Evolutionary conservation across 2,329 filamentous ascomycete species (phyloP).

Genomic region (Blumeriella jaapii): DNA sequence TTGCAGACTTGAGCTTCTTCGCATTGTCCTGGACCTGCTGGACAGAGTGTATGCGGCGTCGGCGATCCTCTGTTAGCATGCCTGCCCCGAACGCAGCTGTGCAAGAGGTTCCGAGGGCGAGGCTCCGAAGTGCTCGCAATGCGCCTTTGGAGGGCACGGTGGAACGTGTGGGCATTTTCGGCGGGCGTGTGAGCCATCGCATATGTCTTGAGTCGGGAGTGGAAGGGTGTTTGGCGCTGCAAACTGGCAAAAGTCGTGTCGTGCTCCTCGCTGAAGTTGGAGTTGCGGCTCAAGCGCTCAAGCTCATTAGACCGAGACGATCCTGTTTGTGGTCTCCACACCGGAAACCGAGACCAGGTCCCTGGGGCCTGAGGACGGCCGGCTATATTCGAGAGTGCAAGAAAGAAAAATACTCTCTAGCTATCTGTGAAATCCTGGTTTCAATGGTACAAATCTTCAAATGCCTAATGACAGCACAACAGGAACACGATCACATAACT

Average conservation of each 20-base stretch:
- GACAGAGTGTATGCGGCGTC: slow-evolving; percentile 41
- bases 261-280: neutral
- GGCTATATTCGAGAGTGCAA: too few relatives aligned
- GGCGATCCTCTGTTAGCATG: slow-evolving; percentile 43
- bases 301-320: too few relatives aligned
- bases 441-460: too few relatives aligned
- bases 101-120: slow-evolving; percentile 45
- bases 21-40: slow-evolving; percentile 41
- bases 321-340: too few relatives aligned
- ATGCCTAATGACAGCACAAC: too few relatives aligned
- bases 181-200: slow-evolving; percentile 15
- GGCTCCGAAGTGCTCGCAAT: slow-evolving; percentile 42
- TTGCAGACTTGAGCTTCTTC: slow-evolving; percentile 36
- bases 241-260: neutral
- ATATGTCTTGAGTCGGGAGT: slow-evolving; percentile 1
- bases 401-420: too few relatives aligned
- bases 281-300: too few relatives aligned
- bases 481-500: too few relatives aligned
- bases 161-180: slow-evolving; percentile 28
- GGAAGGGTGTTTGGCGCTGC: neutral
- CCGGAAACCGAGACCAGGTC: too few relatives aligned
- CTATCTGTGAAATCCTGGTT: too few relatives aligned
- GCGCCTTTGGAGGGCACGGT: slow-evolving; percentile 44
- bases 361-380: too few relatives aligned
- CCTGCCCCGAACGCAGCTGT: slow-evolving; percentile 34